A percentile compares a stretch with the other conserved stretches of the same genome.
These are phyloP conservation scores for Solanum aculeatissimum DNA, from an alignment of 305 asterid genomes.

Conservation along the genomic window DNA sequence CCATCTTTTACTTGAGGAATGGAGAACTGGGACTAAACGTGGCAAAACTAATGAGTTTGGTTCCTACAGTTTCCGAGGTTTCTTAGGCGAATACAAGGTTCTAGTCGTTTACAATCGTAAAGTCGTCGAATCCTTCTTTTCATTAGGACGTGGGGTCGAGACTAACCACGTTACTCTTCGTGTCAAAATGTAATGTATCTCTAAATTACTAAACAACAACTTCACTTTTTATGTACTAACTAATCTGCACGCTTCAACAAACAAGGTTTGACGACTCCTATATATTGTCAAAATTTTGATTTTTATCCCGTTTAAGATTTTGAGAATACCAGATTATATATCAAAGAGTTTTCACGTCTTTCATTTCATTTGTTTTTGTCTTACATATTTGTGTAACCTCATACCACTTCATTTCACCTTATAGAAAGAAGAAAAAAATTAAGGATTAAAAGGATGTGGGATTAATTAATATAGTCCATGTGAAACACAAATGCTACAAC, in stretches of 20 bases:
- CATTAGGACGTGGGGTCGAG: slow-evolving; percentile 18
- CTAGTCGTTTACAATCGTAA: slow-evolving; percentile 6
- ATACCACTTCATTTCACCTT: background rate
- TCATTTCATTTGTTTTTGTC: background rate
- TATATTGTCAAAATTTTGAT: background rate
- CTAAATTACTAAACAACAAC: background rate
- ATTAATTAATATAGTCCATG: background rate
- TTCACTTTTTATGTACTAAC: background rate
- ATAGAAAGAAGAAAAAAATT: background rate
- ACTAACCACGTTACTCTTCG: slow-evolving; percentile 21
- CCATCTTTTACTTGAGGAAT: slow-evolving; percentile 18
- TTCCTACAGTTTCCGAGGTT: slow-evolving; percentile 20
- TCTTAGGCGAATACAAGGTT: slow-evolving; percentile 26
- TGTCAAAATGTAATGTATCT: background rate
- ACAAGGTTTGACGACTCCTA: background rate
- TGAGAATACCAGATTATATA: background rate
- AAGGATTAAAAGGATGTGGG: background rate
- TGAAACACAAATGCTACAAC: background rate
- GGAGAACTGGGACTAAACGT: slow-evolving; percentile 16
- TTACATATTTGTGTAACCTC: background rate
- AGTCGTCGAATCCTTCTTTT: slow-evolving; percentile 5
- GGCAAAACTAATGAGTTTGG: slow-evolving; percentile 24
- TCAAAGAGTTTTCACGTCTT: no score
- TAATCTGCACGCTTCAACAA: background rate
- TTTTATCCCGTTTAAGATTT: background rate